These are phyloP conservation scores for Talaromyces adpressus DNA, from an alignment of 495 filamentous ascomycete species.

Conservation along the genomic window DNA sequence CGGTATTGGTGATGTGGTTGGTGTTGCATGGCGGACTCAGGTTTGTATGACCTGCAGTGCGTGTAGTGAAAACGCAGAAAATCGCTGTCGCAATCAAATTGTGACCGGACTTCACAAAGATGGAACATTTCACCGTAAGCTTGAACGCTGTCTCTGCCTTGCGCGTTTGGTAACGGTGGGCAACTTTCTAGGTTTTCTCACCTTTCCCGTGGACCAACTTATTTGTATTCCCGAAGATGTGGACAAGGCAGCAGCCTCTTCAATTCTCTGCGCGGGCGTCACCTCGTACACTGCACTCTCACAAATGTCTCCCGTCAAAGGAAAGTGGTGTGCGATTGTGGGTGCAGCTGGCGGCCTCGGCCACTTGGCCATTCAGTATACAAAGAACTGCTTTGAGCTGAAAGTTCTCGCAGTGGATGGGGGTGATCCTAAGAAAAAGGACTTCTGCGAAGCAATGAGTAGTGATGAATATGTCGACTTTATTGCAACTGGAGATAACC, in stretches of 20 bases:
- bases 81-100: not conserved
- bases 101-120: not conserved
- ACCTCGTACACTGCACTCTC: not conserved
- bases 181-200: not conserved
- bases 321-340: not conserved
- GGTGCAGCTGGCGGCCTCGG: not conserved
- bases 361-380: not conserved
- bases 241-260: not conserved
- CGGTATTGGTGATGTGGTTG: not conserved
- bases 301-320: not conserved
- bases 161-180: not conserved
- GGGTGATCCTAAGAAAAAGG: not conserved
- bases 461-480: not conserved
- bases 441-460: not conserved
- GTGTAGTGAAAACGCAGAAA: not conserved
- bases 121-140: not conserved
- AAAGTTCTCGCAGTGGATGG: not conserved
- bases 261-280: not conserved
- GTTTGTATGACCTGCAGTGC: not conserved
- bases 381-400: not conserved
- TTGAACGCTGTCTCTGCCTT: not conserved
- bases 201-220: not conserved
- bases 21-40: not conserved
- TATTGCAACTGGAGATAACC: not conserved
- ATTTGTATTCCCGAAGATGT: not conserved